phyloP scores from a whole-genome alignment of 2,329 filamentous ascomycete species.

The Sarocladium kiliense region DNA sequence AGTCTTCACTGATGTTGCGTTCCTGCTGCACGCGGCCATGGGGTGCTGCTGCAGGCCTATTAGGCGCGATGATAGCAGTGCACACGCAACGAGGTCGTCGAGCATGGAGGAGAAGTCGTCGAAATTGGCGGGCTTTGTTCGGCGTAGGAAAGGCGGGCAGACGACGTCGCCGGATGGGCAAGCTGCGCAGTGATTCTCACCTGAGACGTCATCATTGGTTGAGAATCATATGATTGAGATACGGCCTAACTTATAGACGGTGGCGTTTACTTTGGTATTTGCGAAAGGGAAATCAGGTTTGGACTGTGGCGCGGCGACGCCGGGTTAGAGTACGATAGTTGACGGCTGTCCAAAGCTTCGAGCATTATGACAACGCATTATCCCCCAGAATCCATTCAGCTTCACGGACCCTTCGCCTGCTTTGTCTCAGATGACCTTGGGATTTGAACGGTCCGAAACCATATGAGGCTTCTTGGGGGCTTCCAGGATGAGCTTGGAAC shows the following conservation, averaged over 20 bases:
- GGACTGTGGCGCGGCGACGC: neutral
- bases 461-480: too few species aligned
- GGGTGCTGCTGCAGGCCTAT: slow-evolving; percentile 64
- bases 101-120: slow-evolving; percentile 18
- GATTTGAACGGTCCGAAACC: too few species aligned
- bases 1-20: slow-evolving; percentile 61
- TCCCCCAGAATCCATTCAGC: too few species aligned
- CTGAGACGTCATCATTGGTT: neutral
- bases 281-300: neutral
- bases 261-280: neutral
- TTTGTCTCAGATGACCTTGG: too few species aligned
- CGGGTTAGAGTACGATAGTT: too few species aligned
- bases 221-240: neutral
- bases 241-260: neutral
- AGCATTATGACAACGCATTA: too few species aligned
- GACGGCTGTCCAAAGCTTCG: too few species aligned
- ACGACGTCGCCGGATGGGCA: neutral
- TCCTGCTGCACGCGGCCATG: slow-evolving; percentile 67
- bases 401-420: too few species aligned
- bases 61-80: neutral
- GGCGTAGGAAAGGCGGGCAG: slow-evolving; percentile 19
- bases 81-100: slow-evolving; percentile 6
- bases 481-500: too few species aligned
- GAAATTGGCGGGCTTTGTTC: slow-evolving; percentile 23
- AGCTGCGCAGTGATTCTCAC: neutral